Conservation (phyloP, 345 rosid genomes). For the Psidium friedrichsthalianum region DNA sequence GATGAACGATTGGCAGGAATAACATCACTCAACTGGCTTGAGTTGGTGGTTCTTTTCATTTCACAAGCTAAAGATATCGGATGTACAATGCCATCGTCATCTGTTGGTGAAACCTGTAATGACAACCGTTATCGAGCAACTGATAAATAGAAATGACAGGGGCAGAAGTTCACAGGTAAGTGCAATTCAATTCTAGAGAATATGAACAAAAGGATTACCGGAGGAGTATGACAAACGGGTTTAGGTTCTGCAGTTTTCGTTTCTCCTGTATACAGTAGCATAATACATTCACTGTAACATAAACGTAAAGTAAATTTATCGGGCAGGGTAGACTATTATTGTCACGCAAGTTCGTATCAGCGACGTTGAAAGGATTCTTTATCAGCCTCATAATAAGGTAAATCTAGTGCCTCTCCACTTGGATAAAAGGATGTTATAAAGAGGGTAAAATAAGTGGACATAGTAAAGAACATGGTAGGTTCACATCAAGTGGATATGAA, state of each 20-base stretch:
- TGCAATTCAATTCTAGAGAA: not conserved
- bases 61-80: constrained; percentile 18
- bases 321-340: not conserved
- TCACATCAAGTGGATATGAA: not conserved
- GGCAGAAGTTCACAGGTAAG: not conserved
- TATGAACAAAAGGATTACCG: not conserved
- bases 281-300: not conserved
- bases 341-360: not conserved
- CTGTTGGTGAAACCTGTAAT: constrained; percentile 6
- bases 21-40: constrained; percentile 29
- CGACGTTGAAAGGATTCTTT: not conserved
- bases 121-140: not conserved
- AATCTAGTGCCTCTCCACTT: not conserved
- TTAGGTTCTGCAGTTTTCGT: not conserved
- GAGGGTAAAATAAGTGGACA: not conserved
- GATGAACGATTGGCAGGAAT: constrained; percentile 74
- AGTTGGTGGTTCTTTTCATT: constrained; percentile 24
- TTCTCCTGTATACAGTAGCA: not conserved
- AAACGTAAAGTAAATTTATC: not conserved
- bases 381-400: not conserved
- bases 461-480: not conserved
- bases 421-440: not conserved
- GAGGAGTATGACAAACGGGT: not conserved
- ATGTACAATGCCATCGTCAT: constrained; percentile 5
- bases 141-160: not conserved